A percentile compares a stretch with the other conserved stretches of the same genome.
phyloP scores from a whole-genome alignment of 345 rosid species.

The Citrus sp. region DNA sequence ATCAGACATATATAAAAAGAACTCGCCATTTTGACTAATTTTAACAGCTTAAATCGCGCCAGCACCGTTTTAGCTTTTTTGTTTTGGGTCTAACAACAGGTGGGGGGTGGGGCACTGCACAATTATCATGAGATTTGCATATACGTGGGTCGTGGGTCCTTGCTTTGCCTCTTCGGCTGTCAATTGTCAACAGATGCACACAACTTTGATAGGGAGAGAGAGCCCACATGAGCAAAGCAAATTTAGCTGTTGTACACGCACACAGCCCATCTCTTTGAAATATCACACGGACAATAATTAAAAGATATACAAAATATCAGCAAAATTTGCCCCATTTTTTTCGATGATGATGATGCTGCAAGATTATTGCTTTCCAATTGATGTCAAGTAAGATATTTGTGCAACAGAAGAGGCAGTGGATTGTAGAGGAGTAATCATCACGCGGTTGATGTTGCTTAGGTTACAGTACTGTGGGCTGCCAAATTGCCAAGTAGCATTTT shows the following conservation, averaged over 20 bases:
- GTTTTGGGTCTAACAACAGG: neutral
- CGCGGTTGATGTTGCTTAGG: too few relatives aligned
- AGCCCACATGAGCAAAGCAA: conserved; percentile 13
- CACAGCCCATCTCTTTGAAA: neutral
- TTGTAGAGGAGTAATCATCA: too few relatives aligned
- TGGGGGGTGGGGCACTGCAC: conserved; percentile 22
- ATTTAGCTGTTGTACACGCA: neutral
- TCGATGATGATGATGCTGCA: neutral
- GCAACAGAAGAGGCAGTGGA: too few relatives aligned
- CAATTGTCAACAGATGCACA: conserved; percentile 1
- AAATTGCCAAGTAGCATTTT: too few relatives aligned
- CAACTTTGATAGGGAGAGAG: neutral
- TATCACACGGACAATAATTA: neutral
- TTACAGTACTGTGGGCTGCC: too few relatives aligned
- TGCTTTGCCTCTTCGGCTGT: conserved; percentile 12
- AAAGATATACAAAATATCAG: neutral
- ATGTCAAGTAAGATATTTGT: too few relatives aligned
- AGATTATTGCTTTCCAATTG: neutral
- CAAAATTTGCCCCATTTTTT: neutral
- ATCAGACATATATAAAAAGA: neutral
- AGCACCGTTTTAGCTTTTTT: conserved; percentile 1
- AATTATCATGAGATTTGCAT: neutral
- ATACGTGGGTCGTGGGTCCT: neutral
- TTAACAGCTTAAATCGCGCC: conserved; percentile 28
- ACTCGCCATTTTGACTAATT: neutral